Conservation (phyloP, 805 yeast genomes). For the Priceomyces carsonii region DNA sequence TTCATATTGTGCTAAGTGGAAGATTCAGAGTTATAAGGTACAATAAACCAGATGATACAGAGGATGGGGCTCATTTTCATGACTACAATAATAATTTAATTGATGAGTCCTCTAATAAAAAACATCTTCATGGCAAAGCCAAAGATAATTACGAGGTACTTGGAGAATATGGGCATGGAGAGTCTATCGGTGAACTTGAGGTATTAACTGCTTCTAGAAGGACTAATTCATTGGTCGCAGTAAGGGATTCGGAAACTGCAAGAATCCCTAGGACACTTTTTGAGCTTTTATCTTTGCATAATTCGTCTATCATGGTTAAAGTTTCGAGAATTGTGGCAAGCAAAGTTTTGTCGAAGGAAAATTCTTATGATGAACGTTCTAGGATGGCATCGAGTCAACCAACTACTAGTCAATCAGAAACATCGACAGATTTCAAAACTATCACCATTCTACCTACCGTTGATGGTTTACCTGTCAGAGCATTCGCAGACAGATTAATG, state of each 20-base stretch:
- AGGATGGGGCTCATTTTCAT: conserved; percentile 8
- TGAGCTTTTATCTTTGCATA: conserved; percentile 77
- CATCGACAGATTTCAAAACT: conserved; percentile 65
- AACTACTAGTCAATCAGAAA: conserved; percentile 23
- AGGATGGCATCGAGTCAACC: conserved; percentile 28
- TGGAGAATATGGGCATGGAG: conserved; percentile 91
- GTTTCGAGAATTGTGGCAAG: conserved; percentile 85
- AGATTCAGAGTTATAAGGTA: conserved; percentile 66
- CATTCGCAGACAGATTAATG: conserved; percentile 74
- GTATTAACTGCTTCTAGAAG: conserved; percentile 80
- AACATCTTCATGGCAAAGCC: conserved; percentile 7
- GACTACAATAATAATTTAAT: conserved; percentile 16
- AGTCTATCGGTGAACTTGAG: conserved; percentile 92
- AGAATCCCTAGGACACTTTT: conserved; percentile 88
- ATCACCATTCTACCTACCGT: conserved; percentile 81
- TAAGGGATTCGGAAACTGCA: conserved; percentile 91
- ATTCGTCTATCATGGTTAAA: conserved; percentile 88
- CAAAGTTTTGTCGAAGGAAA: conserved; percentile 29
- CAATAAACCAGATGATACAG: conserved; percentile 19
- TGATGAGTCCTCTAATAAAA: conserved; percentile 17
- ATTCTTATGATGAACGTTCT: conserved; percentile 7
- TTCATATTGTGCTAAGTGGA: conserved; percentile 87
- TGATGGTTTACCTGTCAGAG: conserved; percentile 79
- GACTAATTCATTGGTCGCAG: conserved; percentile 72
- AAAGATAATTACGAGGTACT: conserved; percentile 37